These are phyloP conservation scores for Chalciporus piperatus DNA, from an alignment of 768 basidiomycete genomes.

Conservation along the genomic window DNA sequence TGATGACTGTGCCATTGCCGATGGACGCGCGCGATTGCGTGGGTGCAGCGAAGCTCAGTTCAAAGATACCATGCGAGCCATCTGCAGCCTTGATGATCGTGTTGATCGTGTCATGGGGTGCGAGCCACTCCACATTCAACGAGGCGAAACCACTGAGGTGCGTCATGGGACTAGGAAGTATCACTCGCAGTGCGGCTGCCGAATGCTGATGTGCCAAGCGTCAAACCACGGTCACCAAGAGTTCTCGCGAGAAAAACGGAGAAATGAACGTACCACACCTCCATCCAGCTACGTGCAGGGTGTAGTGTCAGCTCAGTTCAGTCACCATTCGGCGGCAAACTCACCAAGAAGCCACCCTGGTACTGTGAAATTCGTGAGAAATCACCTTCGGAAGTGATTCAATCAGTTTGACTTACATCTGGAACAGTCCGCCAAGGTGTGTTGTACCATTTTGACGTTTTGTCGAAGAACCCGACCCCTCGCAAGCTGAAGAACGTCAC, in stretches of 20 bases:
- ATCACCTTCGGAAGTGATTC: background rate
- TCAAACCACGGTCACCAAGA: background rate
- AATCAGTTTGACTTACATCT: conserved; percentile 48
- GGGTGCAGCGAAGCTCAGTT: conserved; percentile 64
- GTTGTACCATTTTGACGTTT: conserved; percentile 72
- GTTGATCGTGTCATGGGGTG: conserved; percentile 78
- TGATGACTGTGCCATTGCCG: conserved; percentile 41
- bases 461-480: conserved; percentile 51
- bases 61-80: conserved; percentile 57
- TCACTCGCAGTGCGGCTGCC: conserved; percentile 56
- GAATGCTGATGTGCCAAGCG: conserved; percentile 50
- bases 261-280: conserved; percentile 57
- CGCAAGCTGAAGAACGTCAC: conserved; percentile 64
- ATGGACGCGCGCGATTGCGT: conserved; percentile 35
- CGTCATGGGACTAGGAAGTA: conserved; percentile 51
- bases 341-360: conserved; percentile 79
- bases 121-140: conserved; percentile 67
- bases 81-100: conserved; percentile 45
- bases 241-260: background rate
- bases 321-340: conserved; percentile 21
- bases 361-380: conserved; percentile 41
- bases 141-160: conserved; percentile 64
- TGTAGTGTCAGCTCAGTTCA: conserved; percentile 1
- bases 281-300: conserved; percentile 58
- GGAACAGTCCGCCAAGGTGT: conserved; percentile 84